A percentile compares a stretch with the other conserved stretches of the same genome.
Conservation (phyloP, 352 stramenopile genomes). For the Globisporangium yorkense region DNA sequence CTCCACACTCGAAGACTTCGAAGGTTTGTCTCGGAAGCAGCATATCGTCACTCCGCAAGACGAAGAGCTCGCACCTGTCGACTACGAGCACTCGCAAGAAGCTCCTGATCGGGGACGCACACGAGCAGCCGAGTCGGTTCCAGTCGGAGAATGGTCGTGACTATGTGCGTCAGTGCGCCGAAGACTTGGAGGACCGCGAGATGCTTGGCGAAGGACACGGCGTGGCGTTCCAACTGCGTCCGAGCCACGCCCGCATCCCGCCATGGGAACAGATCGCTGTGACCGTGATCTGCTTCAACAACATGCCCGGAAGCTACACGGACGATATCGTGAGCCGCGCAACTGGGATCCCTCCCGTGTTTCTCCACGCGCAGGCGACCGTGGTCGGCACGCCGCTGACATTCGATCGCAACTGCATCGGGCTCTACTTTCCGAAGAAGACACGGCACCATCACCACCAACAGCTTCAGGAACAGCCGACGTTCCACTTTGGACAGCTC, state of each 20-base stretch:
- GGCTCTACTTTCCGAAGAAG: conserved; percentile 30
- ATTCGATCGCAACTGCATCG: conserved; percentile 63
- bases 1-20: neutral
- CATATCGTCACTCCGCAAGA: neutral
- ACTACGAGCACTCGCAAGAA: conserved; percentile 12
- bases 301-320: conserved; percentile 62
- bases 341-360: conserved; percentile 37
- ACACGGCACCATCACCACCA: neutral
- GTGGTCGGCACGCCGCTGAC: conserved; percentile 53
- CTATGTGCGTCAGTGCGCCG: conserved; percentile 35
- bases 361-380: conserved; percentile 47
- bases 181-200: conserved; percentile 38
- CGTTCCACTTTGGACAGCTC: conserved; percentile 39
- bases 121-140: conserved; percentile 41
- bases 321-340: conserved; percentile 63
- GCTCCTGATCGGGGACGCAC: conserved; percentile 27
- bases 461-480: conserved; percentile 18
- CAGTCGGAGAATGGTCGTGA: conserved; percentile 44
- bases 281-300: conserved; percentile 63
- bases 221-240: conserved; percentile 43
- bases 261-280: conserved; percentile 59
- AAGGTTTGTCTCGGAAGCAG: neutral
- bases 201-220: conserved; percentile 43
- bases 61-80: neutral
- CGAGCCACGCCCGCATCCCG: conserved; percentile 26